Percentiles rank a stretch among this genome's conserved stretches.
These are phyloP conservation scores for Claviceps cyperi DNA, from an alignment of 2,329 filamentous ascomycete species.

Conservation along the genomic window DNA sequence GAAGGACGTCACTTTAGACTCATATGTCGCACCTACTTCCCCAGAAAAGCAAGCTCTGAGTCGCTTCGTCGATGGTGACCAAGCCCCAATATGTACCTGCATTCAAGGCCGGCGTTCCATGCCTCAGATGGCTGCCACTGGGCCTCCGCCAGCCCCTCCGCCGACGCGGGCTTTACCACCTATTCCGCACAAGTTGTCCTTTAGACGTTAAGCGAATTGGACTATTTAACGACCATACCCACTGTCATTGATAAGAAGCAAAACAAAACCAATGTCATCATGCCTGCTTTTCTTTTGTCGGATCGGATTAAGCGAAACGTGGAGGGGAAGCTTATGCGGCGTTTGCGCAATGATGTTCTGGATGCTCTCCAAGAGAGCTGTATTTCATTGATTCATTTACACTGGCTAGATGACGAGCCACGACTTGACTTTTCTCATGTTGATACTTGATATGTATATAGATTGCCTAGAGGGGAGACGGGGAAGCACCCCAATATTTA, in stretches of 20 bases:
- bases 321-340: too few species aligned
- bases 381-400: not conserved
- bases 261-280: not conserved
- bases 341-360: too few species aligned
- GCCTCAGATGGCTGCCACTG: slow-evolving; percentile 32
- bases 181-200: slow-evolving; percentile 24
- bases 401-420: not conserved
- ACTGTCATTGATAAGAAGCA: not conserved
- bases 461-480: not conserved
- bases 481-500: not conserved
- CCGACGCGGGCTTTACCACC: slow-evolving; percentile 41
- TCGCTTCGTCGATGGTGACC: slow-evolving; percentile 9
- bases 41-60: not conserved
- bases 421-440: not conserved
- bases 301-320: too few species aligned
- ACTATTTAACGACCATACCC: too few species aligned
- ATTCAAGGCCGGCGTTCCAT: slow-evolving; percentile 30
- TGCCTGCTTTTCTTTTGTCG: too few species aligned
- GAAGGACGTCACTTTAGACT: slow-evolving; percentile 14
- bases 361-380: not conserved
- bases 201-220: not conserved
- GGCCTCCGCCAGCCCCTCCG: slow-evolving; percentile 39
- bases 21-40: slow-evolving; percentile 10
- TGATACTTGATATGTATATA: not conserved
- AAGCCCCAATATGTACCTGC: slow-evolving; percentile 10